Base-by-base conservation (phyloP, 257 asterid genomes). In the Solanum habrochaites region DNA sequence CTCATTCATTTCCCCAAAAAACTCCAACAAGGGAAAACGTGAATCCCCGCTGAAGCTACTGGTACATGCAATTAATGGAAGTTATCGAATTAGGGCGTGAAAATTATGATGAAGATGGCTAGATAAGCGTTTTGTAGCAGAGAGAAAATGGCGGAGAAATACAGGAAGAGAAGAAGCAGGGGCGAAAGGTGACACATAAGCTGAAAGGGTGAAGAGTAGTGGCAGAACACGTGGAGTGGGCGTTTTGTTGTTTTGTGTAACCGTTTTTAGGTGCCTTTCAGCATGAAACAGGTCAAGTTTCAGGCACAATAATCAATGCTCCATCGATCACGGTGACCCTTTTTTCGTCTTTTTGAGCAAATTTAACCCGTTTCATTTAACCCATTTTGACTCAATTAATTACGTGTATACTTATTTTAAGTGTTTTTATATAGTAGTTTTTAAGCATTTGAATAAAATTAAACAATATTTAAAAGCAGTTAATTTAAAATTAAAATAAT, bases 1-100 rank as follows among this genome's bases (percentile, higher is more conserved):
- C 90, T 75, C 94, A 83, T 90, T 91, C 99, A 96, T 95, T 72
- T 72, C 18, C 80, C 47, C 14, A 9, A 8, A 70, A 72, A 21
- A 8, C 43, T 37, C 66, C 84, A 80, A 47, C 67, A 39, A 80
- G 18, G 85, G 43, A 29, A 45, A 49, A 71, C n/a, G 64, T 49
- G 43, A 16, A 80, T 80, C 85, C 67, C 14, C 85, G 66, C 43
- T 80, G 85, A 80, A 80, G 85, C 29, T 80, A 80, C 29, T 4
- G 27, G 18, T 27, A 47, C 6, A 78, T 78, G 67, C 64, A 45
- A 45, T 78, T 1, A 21, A 21, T 60, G 40, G 23, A 45, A 25
- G 56, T 78, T 45, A 47, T 25, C 42, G 42, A 27, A 40, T 23
- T 75, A n/a, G 43, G 32, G 13, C 37, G 20, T 23, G 27, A 8